A percentile compares a stretch with the other conserved stretches of the same genome.
These are phyloP conservation scores for Scheffersomyces amazonensis DNA, from an alignment of 805 yeast genomes.

Conservation along the genomic window DNA sequence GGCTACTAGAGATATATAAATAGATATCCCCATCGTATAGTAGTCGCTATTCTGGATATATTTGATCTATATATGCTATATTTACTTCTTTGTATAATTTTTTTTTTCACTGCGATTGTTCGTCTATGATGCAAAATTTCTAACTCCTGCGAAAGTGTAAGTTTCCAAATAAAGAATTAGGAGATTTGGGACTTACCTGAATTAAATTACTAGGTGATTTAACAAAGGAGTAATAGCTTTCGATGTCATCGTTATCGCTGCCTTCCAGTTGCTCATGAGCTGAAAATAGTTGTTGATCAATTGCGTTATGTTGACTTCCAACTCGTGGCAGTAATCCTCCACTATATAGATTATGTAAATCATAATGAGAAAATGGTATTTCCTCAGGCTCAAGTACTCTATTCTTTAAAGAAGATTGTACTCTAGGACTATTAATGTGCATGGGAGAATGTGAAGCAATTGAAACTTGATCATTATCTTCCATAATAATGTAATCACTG, in stretches of 20 bases:
- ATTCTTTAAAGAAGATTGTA: not conserved
- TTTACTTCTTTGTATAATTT: too few species aligned
- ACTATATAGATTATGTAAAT: constrained; percentile 6
- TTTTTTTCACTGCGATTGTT: too few species aligned
- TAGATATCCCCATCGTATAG: not conserved
- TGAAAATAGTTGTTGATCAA: not conserved
- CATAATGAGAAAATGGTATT: constrained; percentile 5
- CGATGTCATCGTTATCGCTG: constrained; percentile 3
- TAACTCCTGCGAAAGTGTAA: too few species aligned
- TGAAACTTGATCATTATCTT: not conserved
- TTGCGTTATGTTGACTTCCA: constrained; percentile 1
- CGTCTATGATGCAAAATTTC: too few species aligned
- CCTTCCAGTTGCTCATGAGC: not conserved
- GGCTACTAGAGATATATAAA: not conserved
- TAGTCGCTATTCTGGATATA: too few species aligned
- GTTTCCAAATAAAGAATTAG: not conserved
- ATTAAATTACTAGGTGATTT: constrained; percentile 1
- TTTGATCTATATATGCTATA: too few species aligned
- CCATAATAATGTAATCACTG: not conserved
- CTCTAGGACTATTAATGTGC: not conserved
- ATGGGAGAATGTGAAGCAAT: not conserved
- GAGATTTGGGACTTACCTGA: not conserved
- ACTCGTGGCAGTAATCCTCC: constrained; percentile 5
- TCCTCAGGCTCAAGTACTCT: not conserved
- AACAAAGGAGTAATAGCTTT: constrained; percentile 7